These are phyloP conservation scores for Kazachstania sp. DNA, from an alignment of 1,139 yeast species.

Conservation along the genomic window DNA sequence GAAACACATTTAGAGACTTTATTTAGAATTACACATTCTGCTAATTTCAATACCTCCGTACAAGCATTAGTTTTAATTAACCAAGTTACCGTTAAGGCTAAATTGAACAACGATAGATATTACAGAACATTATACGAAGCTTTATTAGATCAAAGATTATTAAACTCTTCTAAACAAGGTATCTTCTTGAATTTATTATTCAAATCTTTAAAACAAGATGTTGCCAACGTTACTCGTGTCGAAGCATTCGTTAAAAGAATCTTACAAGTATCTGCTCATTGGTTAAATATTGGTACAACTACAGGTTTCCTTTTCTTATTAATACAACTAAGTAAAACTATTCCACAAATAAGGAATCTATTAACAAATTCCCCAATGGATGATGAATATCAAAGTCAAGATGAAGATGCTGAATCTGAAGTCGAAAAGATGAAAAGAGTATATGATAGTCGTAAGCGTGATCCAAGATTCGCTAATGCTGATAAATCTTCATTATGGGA, in stretches of 20 bases:
- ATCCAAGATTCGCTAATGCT: constrained; percentile 83
- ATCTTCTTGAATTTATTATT: constrained; percentile 78
- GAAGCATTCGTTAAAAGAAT: constrained; percentile 89
- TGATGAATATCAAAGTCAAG: constrained; percentile 31
- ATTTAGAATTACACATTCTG: constrained; percentile 84
- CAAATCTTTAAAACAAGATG: constrained; percentile 73
- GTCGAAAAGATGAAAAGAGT: constrained; percentile 17
- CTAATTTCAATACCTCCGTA: constrained; percentile 88
- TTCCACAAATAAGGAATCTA: constrained; percentile 45
- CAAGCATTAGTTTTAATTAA: constrained; percentile 83
- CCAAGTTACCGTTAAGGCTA: constrained; percentile 58
- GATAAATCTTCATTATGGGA: constrained; percentile 83
- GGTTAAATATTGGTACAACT: constrained; percentile 83
- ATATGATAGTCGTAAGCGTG: constrained; percentile 88
- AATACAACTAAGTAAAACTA: constrained; percentile 50
- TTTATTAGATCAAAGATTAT: constrained; percentile 73
- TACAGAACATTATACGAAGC: constrained; percentile 88
- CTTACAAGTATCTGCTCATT: constrained; percentile 71
- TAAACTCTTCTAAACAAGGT: constrained; percentile 79
- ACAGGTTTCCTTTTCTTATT: constrained; percentile 82
- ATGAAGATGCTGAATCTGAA: constrained; percentile 23
- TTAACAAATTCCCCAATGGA: constrained; percentile 38
- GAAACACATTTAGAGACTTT: constrained; percentile 74
- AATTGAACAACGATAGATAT: constrained; percentile 60
- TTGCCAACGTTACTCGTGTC: constrained; percentile 50